Conservation (phyloP, 2,329 filamentous ascomycete genomes). For the Fusarium goolgardi region DNA sequence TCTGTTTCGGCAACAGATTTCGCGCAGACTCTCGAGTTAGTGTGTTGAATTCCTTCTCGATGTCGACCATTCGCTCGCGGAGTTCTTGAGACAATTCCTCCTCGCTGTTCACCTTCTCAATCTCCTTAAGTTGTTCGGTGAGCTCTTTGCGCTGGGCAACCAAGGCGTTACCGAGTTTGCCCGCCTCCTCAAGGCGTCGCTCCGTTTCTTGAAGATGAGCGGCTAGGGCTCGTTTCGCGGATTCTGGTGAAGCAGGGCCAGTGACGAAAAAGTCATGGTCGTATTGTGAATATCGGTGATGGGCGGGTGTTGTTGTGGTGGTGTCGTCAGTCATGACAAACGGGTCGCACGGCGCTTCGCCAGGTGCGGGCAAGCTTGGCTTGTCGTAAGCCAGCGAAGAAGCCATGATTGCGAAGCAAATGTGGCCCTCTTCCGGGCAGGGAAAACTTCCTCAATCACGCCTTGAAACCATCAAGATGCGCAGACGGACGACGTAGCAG, state of each 20-base stretch:
- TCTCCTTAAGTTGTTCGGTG: slow-evolving; percentile 82
- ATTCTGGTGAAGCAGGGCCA: slow-evolving; percentile 78
- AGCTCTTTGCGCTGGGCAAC: slow-evolving; percentile 89
- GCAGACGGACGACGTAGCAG: slow-evolving; percentile 42
- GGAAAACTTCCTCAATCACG: slow-evolving; percentile 43
- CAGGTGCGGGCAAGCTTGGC: slow-evolving; percentile 55
- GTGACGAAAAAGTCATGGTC: slow-evolving; percentile 83
- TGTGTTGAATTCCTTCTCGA: slow-evolving; percentile 96
- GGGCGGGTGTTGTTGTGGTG: slow-evolving; percentile 56
- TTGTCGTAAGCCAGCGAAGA: slow-evolving; percentile 58
- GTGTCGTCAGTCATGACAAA: slow-evolving; percentile 62
- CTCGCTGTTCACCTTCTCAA: slow-evolving; percentile 81
- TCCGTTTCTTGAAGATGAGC: slow-evolving; percentile 94
- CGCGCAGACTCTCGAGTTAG: slow-evolving; percentile 89
- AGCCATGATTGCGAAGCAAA: slow-evolving; percentile 54
- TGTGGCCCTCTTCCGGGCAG: slow-evolving; percentile 39
- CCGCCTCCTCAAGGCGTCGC: slow-evolving; percentile 89
- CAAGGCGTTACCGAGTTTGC: slow-evolving; percentile 86
- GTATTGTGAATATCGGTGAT: slow-evolving; percentile 83
- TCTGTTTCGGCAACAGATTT: slow-evolving; percentile 86
- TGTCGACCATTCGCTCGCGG: slow-evolving; percentile 82
- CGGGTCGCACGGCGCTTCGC: slow-evolving; percentile 62
- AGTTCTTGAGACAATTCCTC: slow-evolving; percentile 85
- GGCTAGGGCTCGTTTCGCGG: slow-evolving; percentile 88
- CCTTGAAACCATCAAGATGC: slow-evolving; percentile 48